Evolutionary conservation across 1,139 yeast species (phyloP), one percentile per base, ranked within the genome.

Genomic region (Candida labiduridarum): DNA sequence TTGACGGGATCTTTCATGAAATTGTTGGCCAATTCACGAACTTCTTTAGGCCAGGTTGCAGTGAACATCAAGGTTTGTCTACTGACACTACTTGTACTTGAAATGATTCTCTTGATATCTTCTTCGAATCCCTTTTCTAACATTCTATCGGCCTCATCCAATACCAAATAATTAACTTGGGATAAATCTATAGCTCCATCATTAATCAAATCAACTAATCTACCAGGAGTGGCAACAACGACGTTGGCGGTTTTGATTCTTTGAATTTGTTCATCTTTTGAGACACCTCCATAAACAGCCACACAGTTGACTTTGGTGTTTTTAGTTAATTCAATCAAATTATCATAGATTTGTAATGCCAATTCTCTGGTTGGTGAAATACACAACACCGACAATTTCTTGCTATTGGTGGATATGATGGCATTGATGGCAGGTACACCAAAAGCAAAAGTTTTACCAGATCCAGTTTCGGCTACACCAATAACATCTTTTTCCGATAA

Each of bases 111-210:
- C 69, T 89, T 90, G 66, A 94, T 94, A 69, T 92, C 99, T 66
- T 92, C 96, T 72, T 94, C 99, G 64, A 94, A 94, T 33, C 99
- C 99, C 60, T 74, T 77, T 69, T 94, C 99, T 56, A 94, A 81
- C 99, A 94, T 95, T 72, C 99, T 83, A 68, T 94, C 99, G 38
- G 99, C 99, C 73, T 94, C 99, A 68, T 94, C 99, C 49, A 94
- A 78, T 22, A 94, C 96, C 58, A 95, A 77, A 66, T 89, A 92
- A 57, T 87, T 81, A 33, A 92, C 86, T 7, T 76, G 66, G 31
- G 83, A 72, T 56, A 94, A 77, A 59, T 87, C 83, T 43, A 89
- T 85, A 38, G 92, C 81, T 9, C 96, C 96, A 65, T 94, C 99
- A 57, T 92, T 87, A 58, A 94, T 77, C 64, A 95, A 79, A 74